Conservation (phyloP, 1,284 basidiomycete species). For the Ganoderma sinense region DNA sequence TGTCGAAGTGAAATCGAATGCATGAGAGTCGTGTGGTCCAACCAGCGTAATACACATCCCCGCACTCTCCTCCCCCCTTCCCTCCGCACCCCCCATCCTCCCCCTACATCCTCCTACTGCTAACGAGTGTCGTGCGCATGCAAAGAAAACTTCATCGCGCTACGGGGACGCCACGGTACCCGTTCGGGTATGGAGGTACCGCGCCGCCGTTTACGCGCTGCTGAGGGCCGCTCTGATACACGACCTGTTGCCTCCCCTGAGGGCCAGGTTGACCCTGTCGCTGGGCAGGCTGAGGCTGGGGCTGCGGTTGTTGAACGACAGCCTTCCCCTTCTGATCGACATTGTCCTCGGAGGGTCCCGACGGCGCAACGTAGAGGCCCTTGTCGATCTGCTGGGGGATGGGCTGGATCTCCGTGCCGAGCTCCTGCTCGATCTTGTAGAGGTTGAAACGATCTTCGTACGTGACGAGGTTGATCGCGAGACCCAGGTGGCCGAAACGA, state of each 20-base stretch:
- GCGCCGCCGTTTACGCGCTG: constrained; percentile 40
- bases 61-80: constrained; percentile 17
- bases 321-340: constrained; percentile 30
- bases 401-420: constrained; percentile 97
- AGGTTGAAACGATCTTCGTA: constrained; percentile 98
- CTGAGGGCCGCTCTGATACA: constrained; percentile 41
- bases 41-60: constrained; percentile 24
- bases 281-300: constrained; percentile 21
- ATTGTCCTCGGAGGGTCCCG: constrained; percentile 55
- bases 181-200: constrained; percentile 35
- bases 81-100: not conserved
- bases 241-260: constrained; percentile 32
- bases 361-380: constrained; percentile 89
- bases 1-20: constrained; percentile 22
- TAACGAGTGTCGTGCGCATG: not conserved
- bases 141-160: constrained; percentile 37
- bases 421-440: constrained; percentile 97
- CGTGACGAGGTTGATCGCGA: constrained; percentile 96
- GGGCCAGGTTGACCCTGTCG: constrained; percentile 17
- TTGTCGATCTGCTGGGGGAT: constrained; percentile 94
- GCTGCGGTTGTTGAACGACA: constrained; percentile 22
- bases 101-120: constrained; percentile 4
- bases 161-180: constrained; percentile 42
- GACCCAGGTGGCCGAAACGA: constrained; percentile 95
- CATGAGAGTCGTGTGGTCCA: constrained; percentile 24